phyloP scores from a whole-genome alignment of 1,139 yeast species.

The Magnusiomyces clavatus region DNA sequence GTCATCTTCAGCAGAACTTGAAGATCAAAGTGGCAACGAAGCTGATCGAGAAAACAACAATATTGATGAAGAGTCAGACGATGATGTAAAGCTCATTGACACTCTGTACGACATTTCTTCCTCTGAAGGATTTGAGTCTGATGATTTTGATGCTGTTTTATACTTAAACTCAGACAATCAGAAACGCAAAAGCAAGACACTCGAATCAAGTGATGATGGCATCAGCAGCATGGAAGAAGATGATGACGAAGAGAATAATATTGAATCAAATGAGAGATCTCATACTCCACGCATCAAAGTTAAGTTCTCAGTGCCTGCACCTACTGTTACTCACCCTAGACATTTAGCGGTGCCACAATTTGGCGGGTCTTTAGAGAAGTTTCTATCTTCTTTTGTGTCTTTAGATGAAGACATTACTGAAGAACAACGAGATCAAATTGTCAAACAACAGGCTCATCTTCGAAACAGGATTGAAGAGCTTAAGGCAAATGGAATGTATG shows the following conservation, averaged over 20 bases:
- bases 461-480: conserved; percentile 47
- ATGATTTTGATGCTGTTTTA: conserved; percentile 5
- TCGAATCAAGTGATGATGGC: neutral
- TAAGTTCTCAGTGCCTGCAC: conserved; percentile 46
- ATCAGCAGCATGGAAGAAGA: neutral
- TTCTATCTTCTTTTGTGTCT: conserved; percentile 45
- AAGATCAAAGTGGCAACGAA: too few relatives aligned
- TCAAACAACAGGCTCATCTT: conserved; percentile 40
- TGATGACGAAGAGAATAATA: neutral
- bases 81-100: neutral
- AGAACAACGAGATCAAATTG: conserved; percentile 42
- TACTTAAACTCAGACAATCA: neutral
- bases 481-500: conserved; percentile 41
- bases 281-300: conserved; percentile 23
- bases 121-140: conserved; percentile 1
- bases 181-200: too few relatives aligned
- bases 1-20: too few relatives aligned
- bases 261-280: neutral
- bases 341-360: conserved; percentile 34
- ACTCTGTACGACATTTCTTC: neutral
- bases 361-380: conserved; percentile 34
- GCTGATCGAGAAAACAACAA: too few relatives aligned
- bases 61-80: neutral
- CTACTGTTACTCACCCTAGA: conserved; percentile 68
- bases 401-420: conserved; percentile 47